Evolutionary conservation across 2,329 filamentous ascomycete species (phyloP).

Genomic region (Hypoxylon sp.): DNA sequence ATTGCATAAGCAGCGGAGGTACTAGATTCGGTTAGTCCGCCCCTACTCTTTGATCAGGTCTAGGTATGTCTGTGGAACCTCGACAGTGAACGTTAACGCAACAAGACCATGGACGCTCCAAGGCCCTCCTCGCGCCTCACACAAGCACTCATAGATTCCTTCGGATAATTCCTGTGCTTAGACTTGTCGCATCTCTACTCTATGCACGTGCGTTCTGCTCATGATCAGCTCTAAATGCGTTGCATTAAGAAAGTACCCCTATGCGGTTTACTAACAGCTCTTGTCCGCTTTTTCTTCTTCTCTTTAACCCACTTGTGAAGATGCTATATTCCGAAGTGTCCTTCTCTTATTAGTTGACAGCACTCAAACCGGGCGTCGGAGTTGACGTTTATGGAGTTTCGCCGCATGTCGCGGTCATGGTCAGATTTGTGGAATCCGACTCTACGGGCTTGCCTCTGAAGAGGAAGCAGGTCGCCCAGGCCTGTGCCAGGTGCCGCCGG

Average conservation of each 20-base stretch:
- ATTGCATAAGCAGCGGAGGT: slow-evolving; percentile 33
- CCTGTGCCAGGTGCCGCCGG: slow-evolving; percentile 67
- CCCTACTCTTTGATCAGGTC: slow-evolving; percentile 5
- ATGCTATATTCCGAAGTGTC: slow-evolving; percentile 10
- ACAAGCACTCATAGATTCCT: not conserved
- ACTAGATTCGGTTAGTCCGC: slow-evolving; percentile 36
- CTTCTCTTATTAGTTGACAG: slow-evolving; percentile 5
- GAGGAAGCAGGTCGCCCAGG: slow-evolving; percentile 70
- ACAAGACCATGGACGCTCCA: not conserved
- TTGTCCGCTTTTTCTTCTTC: not conserved
- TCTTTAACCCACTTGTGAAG: not conserved
- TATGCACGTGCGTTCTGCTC: not conserved
- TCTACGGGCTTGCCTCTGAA: slow-evolving; percentile 68
- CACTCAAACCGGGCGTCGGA: slow-evolving; percentile 25
- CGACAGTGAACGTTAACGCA: not conserved
- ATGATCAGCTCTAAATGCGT: not conserved
- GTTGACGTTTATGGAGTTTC: slow-evolving; percentile 29
- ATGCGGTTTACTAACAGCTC: not conserved
- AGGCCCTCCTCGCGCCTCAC: not conserved
- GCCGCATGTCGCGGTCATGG: slow-evolving; percentile 49
- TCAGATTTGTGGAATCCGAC: slow-evolving; percentile 71
- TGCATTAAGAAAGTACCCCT: not conserved
- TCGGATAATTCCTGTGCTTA: not conserved
- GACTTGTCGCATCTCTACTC: not conserved
- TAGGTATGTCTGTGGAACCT: not conserved